phyloP scores from a whole-genome alignment of 805 yeast species.

The Phaffomyces antillensis region DNA sequence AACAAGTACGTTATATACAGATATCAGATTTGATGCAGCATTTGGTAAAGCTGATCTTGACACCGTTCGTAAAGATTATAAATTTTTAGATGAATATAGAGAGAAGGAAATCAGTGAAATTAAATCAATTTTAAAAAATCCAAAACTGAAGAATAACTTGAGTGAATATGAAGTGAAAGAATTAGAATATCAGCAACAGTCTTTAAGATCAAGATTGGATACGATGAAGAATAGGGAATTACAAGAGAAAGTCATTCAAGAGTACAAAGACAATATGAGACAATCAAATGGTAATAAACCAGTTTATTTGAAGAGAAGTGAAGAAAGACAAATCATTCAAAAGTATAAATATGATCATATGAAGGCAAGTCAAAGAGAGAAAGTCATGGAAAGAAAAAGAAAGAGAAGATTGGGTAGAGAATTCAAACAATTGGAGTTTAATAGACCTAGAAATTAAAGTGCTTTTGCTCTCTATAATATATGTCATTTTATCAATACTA shows the following conservation, averaged over 20 bases:
- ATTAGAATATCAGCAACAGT: conserved; percentile 49
- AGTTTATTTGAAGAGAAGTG: conserved; percentile 57
- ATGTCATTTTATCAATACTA: too few relatives aligned
- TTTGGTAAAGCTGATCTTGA: conserved; percentile 74
- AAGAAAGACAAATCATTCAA: conserved; percentile 65
- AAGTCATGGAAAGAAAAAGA: conserved; percentile 81
- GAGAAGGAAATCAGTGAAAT: conserved; percentile 61
- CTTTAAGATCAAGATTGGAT: conserved; percentile 61
- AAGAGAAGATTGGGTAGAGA: conserved; percentile 81
- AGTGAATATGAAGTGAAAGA: conserved; percentile 41
- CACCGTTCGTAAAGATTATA: conserved; percentile 67
- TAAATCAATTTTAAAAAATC: conserved; percentile 47
- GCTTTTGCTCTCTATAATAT: too few relatives aligned
- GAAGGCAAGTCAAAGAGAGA: conserved; percentile 67
- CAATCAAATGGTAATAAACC: conserved; percentile 39
- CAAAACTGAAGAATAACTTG: conserved; percentile 34
- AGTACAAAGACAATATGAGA: conserved; percentile 38
- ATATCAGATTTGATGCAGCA: conserved; percentile 87
- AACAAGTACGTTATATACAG: conserved; percentile 47
- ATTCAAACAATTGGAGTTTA: conserved; percentile 46
- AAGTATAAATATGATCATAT: conserved; percentile 71
- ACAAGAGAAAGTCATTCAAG: conserved; percentile 60
- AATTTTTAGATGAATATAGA: conserved; percentile 82
- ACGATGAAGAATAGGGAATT: conserved; percentile 67
- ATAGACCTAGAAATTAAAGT: conserved; percentile 19